Evolutionary conservation across 495 filamentous ascomycete genomes (phyloP).

Genomic region (Penicillium salamii): DNA sequence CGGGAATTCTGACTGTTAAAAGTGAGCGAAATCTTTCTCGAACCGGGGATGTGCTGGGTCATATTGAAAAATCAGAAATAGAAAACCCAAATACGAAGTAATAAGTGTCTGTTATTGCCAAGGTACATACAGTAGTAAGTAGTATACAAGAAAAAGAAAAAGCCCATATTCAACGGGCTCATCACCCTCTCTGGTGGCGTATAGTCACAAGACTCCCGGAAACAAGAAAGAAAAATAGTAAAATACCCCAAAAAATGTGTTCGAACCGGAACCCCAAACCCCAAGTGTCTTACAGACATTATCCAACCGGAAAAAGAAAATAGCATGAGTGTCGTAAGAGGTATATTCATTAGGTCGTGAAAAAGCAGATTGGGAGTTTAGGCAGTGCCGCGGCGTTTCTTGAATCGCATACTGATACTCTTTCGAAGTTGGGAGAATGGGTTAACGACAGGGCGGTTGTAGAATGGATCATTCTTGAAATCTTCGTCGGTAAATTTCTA

Average conservation of each 20-base stretch:
- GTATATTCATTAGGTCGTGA: slow-evolving; percentile 3
- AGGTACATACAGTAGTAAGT: background rate
- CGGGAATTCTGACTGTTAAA: no score
- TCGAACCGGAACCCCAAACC: slow-evolving; percentile 1
- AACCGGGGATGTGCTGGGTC: background rate
- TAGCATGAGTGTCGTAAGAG: background rate
- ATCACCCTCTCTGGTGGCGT: background rate
- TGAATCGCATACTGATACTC: slow-evolving; percentile 33
- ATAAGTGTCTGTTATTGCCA: background rate
- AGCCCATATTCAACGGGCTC: background rate
- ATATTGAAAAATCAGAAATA: background rate
- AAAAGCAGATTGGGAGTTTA: slow-evolving; percentile 9
- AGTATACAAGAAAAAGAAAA: background rate
- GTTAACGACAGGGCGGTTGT: slow-evolving; percentile 33
- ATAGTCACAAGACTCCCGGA: background rate
- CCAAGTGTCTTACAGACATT: slow-evolving; percentile 2
- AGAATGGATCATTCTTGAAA: slow-evolving; percentile 47
- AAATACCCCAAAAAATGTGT: background rate
- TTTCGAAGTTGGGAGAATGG: slow-evolving; percentile 33
- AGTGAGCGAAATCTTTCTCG: no score
- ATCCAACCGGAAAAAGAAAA: background rate
- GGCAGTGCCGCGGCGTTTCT: slow-evolving; percentile 27
- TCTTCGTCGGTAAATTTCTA: slow-evolving; percentile 49
- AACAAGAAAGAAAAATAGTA: background rate
- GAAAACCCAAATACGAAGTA: no score